phyloP scores from a whole-genome alignment of 2,329 filamentous ascomycete genomes.

The Apiospora kogelbergensis region DNA sequence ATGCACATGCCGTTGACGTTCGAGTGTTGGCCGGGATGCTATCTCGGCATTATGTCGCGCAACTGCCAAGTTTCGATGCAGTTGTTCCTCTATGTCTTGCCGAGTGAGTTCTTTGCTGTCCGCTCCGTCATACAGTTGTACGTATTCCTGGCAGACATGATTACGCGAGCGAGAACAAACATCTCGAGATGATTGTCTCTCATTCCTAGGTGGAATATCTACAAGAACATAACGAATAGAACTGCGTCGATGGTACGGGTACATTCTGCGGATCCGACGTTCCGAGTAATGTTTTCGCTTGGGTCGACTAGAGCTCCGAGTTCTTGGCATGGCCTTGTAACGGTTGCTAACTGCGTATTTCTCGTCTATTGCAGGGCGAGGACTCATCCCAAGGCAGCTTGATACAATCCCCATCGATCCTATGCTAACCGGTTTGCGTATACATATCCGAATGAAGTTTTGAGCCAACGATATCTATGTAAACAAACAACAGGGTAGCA shows the following conservation, averaged over 20 bases:
- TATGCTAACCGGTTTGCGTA: not conserved
- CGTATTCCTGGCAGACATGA: not conserved
- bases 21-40: not conserved
- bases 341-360: not conserved
- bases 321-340: not conserved
- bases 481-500: not conserved
- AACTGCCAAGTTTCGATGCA: not conserved
- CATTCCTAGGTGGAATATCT: not conserved
- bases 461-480: not conserved
- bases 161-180: not conserved
- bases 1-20: not conserved
- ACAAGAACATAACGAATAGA: not conserved
- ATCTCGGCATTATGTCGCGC: not conserved
- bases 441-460: not conserved
- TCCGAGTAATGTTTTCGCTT: not conserved
- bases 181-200: not conserved
- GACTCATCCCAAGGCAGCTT: not conserved
- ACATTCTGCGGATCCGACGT: not conserved
- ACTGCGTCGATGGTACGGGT: not conserved
- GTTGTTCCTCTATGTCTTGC: not conserved
- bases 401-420: not conserved
- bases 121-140: not conserved
- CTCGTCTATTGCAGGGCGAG: not conserved
- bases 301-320: not conserved
- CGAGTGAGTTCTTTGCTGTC: not conserved